A percentile compares a stretch with the other conserved stretches of the same genome.
phyloP scores from a whole-genome alignment of 1,139 yeast species.

The Geotrichum siamense region DNA sequence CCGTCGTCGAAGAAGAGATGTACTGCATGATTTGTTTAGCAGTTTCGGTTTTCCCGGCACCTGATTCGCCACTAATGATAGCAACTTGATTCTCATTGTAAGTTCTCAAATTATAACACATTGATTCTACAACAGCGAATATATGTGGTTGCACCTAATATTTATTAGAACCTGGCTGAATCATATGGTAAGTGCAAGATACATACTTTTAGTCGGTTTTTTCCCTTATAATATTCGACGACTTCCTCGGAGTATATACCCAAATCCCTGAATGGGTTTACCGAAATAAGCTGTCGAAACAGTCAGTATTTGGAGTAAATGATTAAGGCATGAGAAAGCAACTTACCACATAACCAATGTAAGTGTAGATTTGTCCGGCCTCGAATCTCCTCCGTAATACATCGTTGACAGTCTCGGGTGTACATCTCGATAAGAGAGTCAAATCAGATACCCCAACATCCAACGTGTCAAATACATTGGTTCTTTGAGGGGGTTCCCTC shows the following conservation, averaged over 20 bases:
- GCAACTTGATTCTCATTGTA: conserved; percentile 96
- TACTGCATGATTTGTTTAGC: conserved; percentile 98
- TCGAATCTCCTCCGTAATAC: conserved; percentile 82
- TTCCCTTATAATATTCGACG: conserved; percentile 72
- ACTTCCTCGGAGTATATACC: conserved; percentile 86
- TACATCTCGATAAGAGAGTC: conserved; percentile 77
- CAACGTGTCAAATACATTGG: conserved; percentile 65
- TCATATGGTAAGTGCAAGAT: neutral
- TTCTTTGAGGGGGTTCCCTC: conserved; percentile 44
- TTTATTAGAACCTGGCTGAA: neutral
- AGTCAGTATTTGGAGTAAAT: conserved; percentile 21
- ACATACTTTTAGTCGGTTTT: conserved; percentile 74
- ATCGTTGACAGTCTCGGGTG: conserved; percentile 89
- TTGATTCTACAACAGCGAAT: conserved; percentile 92
- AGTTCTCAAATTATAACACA: conserved; percentile 92
- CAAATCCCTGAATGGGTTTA: conserved; percentile 91
- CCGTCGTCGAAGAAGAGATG: conserved; percentile 77
- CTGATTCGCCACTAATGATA: conserved; percentile 96
- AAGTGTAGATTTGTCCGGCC: conserved; percentile 73
- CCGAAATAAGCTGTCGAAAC: conserved; percentile 56
- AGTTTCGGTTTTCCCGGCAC: conserved; percentile 98
- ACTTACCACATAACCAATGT: conserved; percentile 36
- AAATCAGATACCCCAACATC: conserved; percentile 97
- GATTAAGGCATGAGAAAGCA: conserved; percentile 6
- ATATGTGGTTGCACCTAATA: conserved; percentile 84